Percentiles rank a stretch among this genome's conserved stretches.
Conservation (phyloP, 768 basidiomycete species). For the Rhizopogon rudus region DNA sequence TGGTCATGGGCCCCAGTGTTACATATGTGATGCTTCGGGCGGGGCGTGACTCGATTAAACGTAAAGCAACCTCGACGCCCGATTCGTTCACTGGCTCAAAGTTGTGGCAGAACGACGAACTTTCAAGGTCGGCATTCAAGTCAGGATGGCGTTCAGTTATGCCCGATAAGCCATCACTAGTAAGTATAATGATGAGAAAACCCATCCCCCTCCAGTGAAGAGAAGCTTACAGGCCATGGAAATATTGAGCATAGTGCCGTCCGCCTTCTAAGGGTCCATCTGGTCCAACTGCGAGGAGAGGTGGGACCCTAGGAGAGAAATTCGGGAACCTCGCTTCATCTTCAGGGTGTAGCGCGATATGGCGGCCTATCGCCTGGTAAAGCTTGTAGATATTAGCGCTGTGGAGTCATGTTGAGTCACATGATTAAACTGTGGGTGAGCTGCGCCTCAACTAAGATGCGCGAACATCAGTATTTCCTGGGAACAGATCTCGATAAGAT, state of each 20-base stretch:
- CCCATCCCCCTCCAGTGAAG: not conserved
- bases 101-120: slow-evolving; percentile 32
- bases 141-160: slow-evolving; percentile 66
- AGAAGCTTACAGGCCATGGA: slow-evolving; percentile 64
- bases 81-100: slow-evolving; percentile 42
- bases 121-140: slow-evolving; percentile 28
- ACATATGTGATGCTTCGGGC: slow-evolving; percentile 62
- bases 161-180: slow-evolving; percentile 64
- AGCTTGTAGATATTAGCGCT: slow-evolving; percentile 74
- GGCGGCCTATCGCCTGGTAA: slow-evolving; percentile 61
- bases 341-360: slow-evolving; percentile 51
- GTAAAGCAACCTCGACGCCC: slow-evolving; percentile 49
- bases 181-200: slow-evolving; percentile 2
- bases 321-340: slow-evolving; percentile 57
- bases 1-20: slow-evolving; percentile 74
- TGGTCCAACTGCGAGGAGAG: slow-evolving; percentile 62
- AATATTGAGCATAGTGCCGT: slow-evolving; percentile 74
- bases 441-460: slow-evolving; percentile 50
- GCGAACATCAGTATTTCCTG: slow-evolving; percentile 70
- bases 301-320: slow-evolving; percentile 44
- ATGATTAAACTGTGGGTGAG: slow-evolving; percentile 1
- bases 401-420: not conserved
- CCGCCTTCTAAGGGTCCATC: slow-evolving; percentile 66
- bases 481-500: not conserved
- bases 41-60: slow-evolving; percentile 48